Evolutionary conservation across 805 yeast species (phyloP).

Genomic region (Saturnispora hagleri): DNA sequence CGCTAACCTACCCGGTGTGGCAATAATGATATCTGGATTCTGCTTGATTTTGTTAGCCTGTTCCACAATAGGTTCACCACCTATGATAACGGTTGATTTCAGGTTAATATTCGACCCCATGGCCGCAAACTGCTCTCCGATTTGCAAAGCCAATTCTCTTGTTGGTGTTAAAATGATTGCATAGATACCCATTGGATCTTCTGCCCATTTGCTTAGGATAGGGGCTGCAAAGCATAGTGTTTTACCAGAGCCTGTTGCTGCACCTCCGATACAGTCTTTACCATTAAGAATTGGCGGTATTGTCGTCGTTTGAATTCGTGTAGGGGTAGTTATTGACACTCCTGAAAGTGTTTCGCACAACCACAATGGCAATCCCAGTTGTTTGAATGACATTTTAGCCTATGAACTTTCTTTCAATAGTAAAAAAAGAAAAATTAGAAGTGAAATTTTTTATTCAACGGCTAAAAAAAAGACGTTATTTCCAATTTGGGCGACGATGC

Average conservation of each 20-base stretch:
- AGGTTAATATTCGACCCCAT: conserved; percentile 85
- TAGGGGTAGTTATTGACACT: conserved; percentile 78
- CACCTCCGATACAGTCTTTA: conserved; percentile 94
- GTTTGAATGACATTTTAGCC: conserved; percentile 13
- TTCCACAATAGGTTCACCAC: conserved; percentile 89
- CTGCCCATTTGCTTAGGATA: conserved; percentile 88
- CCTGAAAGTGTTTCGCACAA: conserved; percentile 68
- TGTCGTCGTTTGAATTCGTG: conserved; percentile 79
- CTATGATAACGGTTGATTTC: conserved; percentile 75
- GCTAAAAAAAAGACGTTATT: neutral
- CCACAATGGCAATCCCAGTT: conserved; percentile 80
- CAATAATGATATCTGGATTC: conserved; percentile 89
- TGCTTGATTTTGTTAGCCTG: conserved; percentile 76
- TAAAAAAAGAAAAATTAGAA: neutral
- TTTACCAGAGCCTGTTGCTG: conserved; percentile 96
- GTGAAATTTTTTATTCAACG: neutral
- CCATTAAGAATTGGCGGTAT: conserved; percentile 81
- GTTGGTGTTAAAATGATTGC: conserved; percentile 89
- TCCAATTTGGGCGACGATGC: neutral
- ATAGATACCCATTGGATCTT: conserved; percentile 87
- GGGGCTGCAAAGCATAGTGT: conserved; percentile 98
- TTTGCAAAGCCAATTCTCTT: conserved; percentile 90
- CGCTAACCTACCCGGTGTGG: conserved; percentile 95
- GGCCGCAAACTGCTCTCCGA: conserved; percentile 93
- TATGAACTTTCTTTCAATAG: no score